Percentiles rank a stretch among this genome's conserved stretches.
These are phyloP conservation scores for Tolypocladium tropicale DNA, from an alignment of 2,329 filamentous ascomycete species.

Conservation along the genomic window DNA sequence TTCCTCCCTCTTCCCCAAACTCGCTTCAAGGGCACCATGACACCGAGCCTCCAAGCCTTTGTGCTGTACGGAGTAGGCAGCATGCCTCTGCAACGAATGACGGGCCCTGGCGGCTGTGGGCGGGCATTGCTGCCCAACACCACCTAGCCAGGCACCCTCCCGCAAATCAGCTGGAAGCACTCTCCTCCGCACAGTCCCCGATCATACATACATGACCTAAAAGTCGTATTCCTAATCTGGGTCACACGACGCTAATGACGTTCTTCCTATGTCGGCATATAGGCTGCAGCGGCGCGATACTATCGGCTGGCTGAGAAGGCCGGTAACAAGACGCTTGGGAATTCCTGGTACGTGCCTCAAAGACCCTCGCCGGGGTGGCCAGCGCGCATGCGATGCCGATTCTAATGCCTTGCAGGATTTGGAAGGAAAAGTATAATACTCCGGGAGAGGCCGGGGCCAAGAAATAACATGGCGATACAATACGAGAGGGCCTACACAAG, in stretches of 20 bases:
- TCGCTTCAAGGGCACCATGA: neutral
- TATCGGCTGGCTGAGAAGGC: conserved; percentile 83
- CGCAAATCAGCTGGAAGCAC: neutral
- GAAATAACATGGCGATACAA: conserved; percentile 17
- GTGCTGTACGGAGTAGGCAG: neutral
- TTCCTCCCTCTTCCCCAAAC: neutral
- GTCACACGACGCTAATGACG: conserved; percentile 39
- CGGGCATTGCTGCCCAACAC: neutral
- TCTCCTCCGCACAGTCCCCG: neutral
- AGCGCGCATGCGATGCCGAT: no score
- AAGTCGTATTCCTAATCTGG: no score
- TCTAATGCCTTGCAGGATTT: conserved; percentile 56
- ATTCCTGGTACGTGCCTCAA: conserved; percentile 69
- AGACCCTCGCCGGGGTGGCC: neutral
- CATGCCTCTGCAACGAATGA: neutral
- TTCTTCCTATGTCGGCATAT: conserved; percentile 5
- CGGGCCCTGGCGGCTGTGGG: neutral
- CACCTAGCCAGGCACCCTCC: neutral
- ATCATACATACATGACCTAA: no score
- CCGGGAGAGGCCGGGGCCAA: conserved; percentile 27
- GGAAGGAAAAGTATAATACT: conserved; percentile 88
- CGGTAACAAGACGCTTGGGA: conserved; percentile 83
- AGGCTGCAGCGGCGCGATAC: conserved; percentile 80
- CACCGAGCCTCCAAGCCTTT: neutral
- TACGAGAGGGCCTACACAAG: no score